These are phyloP conservation scores for Dactylellina leptospora DNA, from an alignment of 2,329 filamentous ascomycete species.

Conservation along the genomic window DNA sequence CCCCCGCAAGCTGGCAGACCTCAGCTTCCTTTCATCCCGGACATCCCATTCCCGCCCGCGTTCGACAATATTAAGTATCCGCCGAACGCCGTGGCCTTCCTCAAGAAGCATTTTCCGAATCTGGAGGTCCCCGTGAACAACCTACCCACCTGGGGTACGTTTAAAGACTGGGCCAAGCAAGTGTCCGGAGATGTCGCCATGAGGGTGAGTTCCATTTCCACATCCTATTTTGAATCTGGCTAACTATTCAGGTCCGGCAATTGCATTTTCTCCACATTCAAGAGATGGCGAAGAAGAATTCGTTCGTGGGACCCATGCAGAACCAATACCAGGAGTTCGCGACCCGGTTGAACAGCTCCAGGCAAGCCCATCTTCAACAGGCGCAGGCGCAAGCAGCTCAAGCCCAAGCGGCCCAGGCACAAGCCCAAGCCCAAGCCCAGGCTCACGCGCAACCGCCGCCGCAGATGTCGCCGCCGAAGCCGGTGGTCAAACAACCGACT, in stretches of 20 bases:
- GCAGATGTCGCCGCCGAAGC: conserved; percentile 43
- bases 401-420: conserved; percentile 7
- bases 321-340: conserved; percentile 37
- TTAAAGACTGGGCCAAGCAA: conserved; percentile 45
- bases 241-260: conserved; percentile 27
- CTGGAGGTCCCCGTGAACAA: conserved; percentile 17
- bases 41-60: conserved; percentile 30
- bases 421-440: neutral
- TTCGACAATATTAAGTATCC: conserved; percentile 39
- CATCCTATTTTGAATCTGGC: neutral
- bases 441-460: too few species aligned
- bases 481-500: conserved; percentile 23
- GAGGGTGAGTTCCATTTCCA: conserved; percentile 15
- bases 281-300: conserved; percentile 34
- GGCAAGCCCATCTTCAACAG: conserved; percentile 31
- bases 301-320: conserved; percentile 24
- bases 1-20: conserved; percentile 1
- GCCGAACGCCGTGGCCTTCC: conserved; percentile 22
- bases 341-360: conserved; percentile 1
- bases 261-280: conserved; percentile 48
- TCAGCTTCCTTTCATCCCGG: conserved; percentile 22
- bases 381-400: conserved; percentile 26
- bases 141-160: conserved; percentile 30
- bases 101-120: conserved; percentile 28
- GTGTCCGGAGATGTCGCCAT: conserved; percentile 19